Evolutionary conservation across 495 filamentous ascomycete genomes (phyloP).

Genomic region (Penicillium ochrochloron): DNA sequence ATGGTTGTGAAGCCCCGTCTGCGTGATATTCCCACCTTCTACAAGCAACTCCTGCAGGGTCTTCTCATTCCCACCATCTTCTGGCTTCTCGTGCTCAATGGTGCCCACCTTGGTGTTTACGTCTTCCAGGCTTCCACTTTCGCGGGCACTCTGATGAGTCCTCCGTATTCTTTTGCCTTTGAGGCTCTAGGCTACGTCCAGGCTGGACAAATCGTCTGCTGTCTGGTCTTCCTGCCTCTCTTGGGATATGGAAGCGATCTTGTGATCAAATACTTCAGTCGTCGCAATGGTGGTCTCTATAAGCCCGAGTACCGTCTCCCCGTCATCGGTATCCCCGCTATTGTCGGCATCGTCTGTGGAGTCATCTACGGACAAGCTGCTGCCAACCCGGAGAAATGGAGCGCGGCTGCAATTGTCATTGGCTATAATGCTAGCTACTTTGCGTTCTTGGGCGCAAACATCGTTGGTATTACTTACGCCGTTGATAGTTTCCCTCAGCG

Average conservation of each 20-base stretch:
- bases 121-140: constrained; percentile 30
- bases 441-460: constrained; percentile 29
- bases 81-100: constrained; percentile 32
- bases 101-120: constrained; percentile 30
- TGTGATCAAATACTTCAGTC: constrained; percentile 18
- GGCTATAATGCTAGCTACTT: constrained; percentile 34
- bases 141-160: constrained; percentile 20
- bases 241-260: constrained; percentile 33
- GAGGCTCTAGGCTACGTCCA: constrained; percentile 30
- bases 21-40: constrained; percentile 20
- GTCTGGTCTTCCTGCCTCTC: constrained; percentile 30
- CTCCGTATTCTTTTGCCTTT: constrained; percentile 27
- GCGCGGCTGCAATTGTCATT: constrained; percentile 21
- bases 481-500: constrained; percentile 32
- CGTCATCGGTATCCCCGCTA: constrained; percentile 28
- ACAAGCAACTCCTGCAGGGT: constrained; percentile 29
- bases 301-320: constrained; percentile 32
- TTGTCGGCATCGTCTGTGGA: constrained; percentile 24
- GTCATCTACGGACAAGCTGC: constrained; percentile 32
- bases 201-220: constrained; percentile 30
- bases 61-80: constrained; percentile 28
- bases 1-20: constrained; percentile 14
- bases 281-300: constrained; percentile 22
- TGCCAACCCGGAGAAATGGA: constrained; percentile 23
- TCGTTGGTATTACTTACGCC: constrained; percentile 34